These are phyloP conservation scores for Leccinum subtestaceum DNA, from an alignment of 768 basidiomycete species.

Conservation along the genomic window DNA sequence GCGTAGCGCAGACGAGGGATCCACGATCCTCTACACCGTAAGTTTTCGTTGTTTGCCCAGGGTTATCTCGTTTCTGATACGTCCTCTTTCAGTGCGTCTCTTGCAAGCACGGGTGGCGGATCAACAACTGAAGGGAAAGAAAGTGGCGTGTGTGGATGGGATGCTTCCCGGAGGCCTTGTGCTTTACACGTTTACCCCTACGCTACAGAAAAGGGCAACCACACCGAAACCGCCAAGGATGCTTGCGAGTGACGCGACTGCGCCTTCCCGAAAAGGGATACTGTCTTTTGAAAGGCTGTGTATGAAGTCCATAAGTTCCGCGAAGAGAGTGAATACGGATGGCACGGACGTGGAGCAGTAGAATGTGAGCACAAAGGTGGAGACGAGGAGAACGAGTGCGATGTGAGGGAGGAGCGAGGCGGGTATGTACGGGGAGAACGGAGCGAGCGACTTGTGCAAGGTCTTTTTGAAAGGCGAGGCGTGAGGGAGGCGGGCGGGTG, in stretches of 20 bases:
- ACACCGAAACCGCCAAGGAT: conserved; percentile 84
- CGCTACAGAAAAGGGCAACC: conserved; percentile 69
- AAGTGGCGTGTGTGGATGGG: neutral
- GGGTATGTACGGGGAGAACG: conserved; percentile 72
- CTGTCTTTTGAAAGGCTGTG: conserved; percentile 74
- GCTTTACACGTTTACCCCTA: conserved; percentile 30
- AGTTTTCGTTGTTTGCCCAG: conserved; percentile 29
- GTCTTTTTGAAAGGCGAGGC: conserved; percentile 38
- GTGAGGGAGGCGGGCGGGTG: neutral
- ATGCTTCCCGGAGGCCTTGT: conserved; percentile 10
- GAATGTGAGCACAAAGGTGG: conserved; percentile 84
- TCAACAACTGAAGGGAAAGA: conserved; percentile 57
- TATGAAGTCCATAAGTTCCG: conserved; percentile 7
- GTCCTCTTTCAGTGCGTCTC: conserved; percentile 53
- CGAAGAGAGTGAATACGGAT: neutral
- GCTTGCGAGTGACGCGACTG: conserved; percentile 71
- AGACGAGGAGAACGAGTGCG: conserved; percentile 66
- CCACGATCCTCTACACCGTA: conserved; percentile 93
- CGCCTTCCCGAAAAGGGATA: conserved; percentile 62
- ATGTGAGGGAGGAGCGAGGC: conserved; percentile 67
- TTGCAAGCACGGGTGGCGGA: conserved; percentile 79
- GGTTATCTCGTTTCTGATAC: conserved; percentile 5
- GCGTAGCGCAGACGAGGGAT: conserved; percentile 91
- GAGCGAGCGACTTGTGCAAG: conserved; percentile 61
- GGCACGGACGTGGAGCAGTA: conserved; percentile 80